Base-by-base conservation (phyloP, 805 yeast genomes). In the Yamadazyma sp. region DNA sequence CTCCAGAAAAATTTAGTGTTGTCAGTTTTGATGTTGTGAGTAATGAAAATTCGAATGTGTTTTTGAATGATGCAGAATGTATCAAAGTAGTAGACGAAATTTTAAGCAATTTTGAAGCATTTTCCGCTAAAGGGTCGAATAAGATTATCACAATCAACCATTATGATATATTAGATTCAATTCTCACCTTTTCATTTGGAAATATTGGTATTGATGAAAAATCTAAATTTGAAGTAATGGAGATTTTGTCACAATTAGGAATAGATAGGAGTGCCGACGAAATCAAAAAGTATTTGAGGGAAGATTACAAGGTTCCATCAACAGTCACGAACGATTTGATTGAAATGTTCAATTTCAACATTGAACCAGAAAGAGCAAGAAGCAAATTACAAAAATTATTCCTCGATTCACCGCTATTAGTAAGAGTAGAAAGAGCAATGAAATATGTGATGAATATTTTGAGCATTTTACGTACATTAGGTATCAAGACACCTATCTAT, bases 1-100 rank as follows among this genome's bases (percentile, higher is more conserved):
- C 82, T 15, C 95, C 95, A 0, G 72, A 76, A 17, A 78, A 76
- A 48, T 88, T 80, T 54, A 77, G 82, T 20, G 95, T 94, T 40
- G 78, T 87, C 25, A 94, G 83, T 49, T 89, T 91, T 58, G 98
- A 93, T 58, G 81, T 88, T 16, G 66, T 84, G 2, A 68, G 83
- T 0, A 64, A 68, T n/a, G 71, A 65, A 22, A 37, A 48, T 2
- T 48, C 70, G 1, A 45, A 60, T 1, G 55, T 73, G 7, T 63
- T 78, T 2, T 72, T 75, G 29, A 73, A 82, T 45, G 98, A 93
- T 54, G 96, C 97, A 0, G 99, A 93, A 52, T 77, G 91, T 39
- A 65, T 93, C 30, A 84, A 84, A 45, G 85, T 87, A 1, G 70
- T 86, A 23, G 89, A 83, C 50, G 96, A 89, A 47, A 69, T 88